Evolutionary conservation across 129 eudicot genomes (phyloP), one percentile per base, ranked within the genome.

Genomic region (Escallonia herrerae): DNA sequence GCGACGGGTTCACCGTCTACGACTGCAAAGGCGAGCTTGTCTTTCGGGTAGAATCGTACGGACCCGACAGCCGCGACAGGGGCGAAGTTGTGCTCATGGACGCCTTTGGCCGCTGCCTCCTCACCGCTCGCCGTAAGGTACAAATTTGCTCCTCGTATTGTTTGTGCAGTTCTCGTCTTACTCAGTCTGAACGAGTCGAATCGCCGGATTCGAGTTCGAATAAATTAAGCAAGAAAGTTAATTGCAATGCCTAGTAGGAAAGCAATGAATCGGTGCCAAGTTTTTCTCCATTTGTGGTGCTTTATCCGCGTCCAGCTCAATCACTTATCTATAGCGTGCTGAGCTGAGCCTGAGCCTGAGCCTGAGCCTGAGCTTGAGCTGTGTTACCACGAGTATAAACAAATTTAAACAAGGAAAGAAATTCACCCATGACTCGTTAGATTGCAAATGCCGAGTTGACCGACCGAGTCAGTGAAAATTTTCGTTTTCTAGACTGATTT

Each of bases 61-160:
- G 88, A 11, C 81, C 90, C 4, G 84, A 81, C 53, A 10, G 66
- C 8, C 80, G 76, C 12, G 95, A 87, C 45, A 38, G 71, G 0
- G 83, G 78, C n/a, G 97, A 91, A 66, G 78, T 85, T 73, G 96
- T 87, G 12, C 96, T 91, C 50, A 91, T 88, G 97, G 95, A 87
- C 68, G 67, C 89, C 3, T 42, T 72, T 62, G 97, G 97, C 15
- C 80, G 87, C 0, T 93, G 96, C 74, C 86, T 93, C 80, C 89
- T 88, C 77, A 87, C 96, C 40, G 89, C 88, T 38, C 95, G 95
- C 63, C 95, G 98, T 9, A 93, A 93, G 96, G 98, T 88, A 69
- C 1, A n/a, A 2, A 12, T 14, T 37, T 63, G 40, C 0, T 22
- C 1, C 0, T 15, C 8, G 60, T n/a, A 3, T 12, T 1, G 15